Conservation (phyloP, 2,329 filamentous ascomycete species). For the Cercospora brassicicola region DNA sequence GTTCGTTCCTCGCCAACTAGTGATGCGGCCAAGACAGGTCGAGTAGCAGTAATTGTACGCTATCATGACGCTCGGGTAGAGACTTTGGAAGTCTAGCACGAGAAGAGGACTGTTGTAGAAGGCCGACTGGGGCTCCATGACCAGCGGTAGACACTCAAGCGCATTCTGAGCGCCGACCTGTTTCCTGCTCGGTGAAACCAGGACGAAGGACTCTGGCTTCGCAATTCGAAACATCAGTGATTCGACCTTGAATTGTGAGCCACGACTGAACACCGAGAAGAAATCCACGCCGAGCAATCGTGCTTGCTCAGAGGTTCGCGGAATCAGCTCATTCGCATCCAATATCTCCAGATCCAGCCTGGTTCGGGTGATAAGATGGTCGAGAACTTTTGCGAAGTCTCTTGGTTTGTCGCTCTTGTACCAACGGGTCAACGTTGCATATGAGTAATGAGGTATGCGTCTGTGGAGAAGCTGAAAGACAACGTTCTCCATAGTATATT, state of each 20-base stretch:
- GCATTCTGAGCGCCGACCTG: conserved; percentile 95
- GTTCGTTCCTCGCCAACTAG: conserved; percentile 82
- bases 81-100: conserved; percentile 91
- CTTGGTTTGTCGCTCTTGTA: conserved; percentile 67
- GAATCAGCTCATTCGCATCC: conserved; percentile 82
- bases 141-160: conserved; percentile 86
- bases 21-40: conserved; percentile 84
- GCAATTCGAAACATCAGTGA: conserved; percentile 98
- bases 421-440: conserved; percentile 77
- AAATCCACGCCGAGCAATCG: conserved; percentile 92
- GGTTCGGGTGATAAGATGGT: conserved; percentile 74
- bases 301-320: conserved; percentile 90
- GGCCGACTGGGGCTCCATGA: conserved; percentile 95
- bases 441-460: conserved; percentile 83
- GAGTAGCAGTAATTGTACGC: conserved; percentile 99
- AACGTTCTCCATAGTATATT: conserved; percentile 96
- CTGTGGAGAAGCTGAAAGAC: conserved; percentile 86
- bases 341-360: conserved; percentile 86
- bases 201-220: conserved; percentile 90
- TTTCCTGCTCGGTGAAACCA: conserved; percentile 84
- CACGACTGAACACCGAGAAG: conserved; percentile 90
- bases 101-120: conserved; percentile 89
- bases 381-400: conserved; percentile 71
- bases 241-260: conserved; percentile 98
- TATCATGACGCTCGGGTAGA: conserved; percentile 98